phyloP scores from a whole-genome alignment of 2,329 filamentous ascomycete species.

The Cladosporium colombiae region DNA sequence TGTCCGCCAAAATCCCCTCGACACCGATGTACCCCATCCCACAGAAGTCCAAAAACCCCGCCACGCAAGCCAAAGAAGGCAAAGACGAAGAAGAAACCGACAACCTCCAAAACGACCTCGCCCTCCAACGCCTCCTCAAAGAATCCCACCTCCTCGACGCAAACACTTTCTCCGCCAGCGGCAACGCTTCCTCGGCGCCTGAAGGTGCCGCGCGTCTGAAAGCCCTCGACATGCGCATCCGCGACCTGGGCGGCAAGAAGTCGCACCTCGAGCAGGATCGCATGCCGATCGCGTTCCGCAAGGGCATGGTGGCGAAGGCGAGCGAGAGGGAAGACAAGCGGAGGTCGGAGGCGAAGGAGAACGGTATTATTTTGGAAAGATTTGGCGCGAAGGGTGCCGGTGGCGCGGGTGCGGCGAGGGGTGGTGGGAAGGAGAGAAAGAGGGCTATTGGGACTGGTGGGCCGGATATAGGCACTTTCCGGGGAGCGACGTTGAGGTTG shows the following conservation, averaged over 20 bases:
- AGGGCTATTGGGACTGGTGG: conserved; percentile 68
- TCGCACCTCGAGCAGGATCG: conserved; percentile 76
- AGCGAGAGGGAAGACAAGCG: conserved; percentile 67
- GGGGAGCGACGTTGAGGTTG: conserved; percentile 74
- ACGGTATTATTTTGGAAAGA: conserved; percentile 82
- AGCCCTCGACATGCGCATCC: conserved; percentile 80
- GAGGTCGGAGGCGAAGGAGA: conserved; percentile 79
- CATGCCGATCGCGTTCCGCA: conserved; percentile 85
- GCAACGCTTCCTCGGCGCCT: conserved; percentile 41
- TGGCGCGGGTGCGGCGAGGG: conserved; percentile 21
- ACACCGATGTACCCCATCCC: conserved; percentile 11
- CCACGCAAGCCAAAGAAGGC: conserved; percentile 25
- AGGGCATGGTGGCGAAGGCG: conserved; percentile 75
- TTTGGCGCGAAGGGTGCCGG: conserved; percentile 42
- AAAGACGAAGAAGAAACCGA: conserved; percentile 43
- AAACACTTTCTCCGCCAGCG: conserved; percentile 53
- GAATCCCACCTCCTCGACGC: conserved; percentile 85
- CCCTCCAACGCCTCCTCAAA: conserved; percentile 82
- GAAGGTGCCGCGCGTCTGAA: conserved; percentile 74
- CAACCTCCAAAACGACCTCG: conserved; percentile 88
- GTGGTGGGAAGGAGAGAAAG: conserved; percentile 34
- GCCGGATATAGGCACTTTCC: conserved; percentile 78
- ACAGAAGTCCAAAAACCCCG: conserved; percentile 20
- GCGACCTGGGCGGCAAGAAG: conserved; percentile 74
- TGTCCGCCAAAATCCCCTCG: conserved; percentile 16